phyloP scores from a whole-genome alignment of 768 basidiomycete genomes.

The Boletus reticulatus region DNA sequence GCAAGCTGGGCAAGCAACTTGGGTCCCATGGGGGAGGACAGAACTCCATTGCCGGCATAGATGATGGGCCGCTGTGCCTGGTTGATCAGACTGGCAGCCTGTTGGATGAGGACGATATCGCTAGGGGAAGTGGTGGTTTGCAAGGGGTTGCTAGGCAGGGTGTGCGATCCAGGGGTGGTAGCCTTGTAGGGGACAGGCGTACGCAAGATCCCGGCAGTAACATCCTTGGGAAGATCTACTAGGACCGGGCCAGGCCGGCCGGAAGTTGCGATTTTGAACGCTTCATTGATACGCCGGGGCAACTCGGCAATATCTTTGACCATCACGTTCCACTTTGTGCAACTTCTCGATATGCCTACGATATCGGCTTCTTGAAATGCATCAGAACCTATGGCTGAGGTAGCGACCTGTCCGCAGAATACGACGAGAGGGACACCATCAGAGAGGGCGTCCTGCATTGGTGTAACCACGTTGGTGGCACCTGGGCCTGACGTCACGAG shows the following conservation, averaged over 20 bases:
- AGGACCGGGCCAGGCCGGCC: constrained; percentile 97
- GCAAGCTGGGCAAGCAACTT: constrained; percentile 75
- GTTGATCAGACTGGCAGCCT: constrained; percentile 91
- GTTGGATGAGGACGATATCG: constrained; percentile 66
- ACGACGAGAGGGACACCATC: constrained; percentile 95
- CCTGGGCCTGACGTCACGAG: constrained; percentile 98
- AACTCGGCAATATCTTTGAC: constrained; percentile 96
- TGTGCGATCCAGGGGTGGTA: constrained; percentile 80
- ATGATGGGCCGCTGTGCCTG: constrained; percentile 87
- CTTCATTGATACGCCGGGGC: constrained; percentile 95
- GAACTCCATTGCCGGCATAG: constrained; percentile 90
- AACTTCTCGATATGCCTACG: constrained; percentile 92
- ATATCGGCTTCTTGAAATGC: constrained; percentile 99
- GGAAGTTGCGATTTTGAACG: constrained; percentile 98
- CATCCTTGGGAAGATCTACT: constrained; percentile 98
- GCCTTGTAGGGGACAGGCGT: constrained; percentile 82
- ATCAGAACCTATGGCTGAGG: constrained; percentile 97
- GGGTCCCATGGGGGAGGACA: constrained; percentile 80
- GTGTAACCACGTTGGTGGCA: constrained; percentile 96
- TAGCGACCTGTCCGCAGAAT: constrained; percentile 97
- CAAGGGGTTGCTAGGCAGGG: constrained; percentile 74
- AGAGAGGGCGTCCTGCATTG: constrained; percentile 95
- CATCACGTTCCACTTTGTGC: constrained; percentile 99
- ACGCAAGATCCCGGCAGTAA: constrained; percentile 89
- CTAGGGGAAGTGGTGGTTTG: constrained; percentile 52